Conservation (phyloP, 768 basidiomycete species). For the Myochromella boudieri region DNA sequence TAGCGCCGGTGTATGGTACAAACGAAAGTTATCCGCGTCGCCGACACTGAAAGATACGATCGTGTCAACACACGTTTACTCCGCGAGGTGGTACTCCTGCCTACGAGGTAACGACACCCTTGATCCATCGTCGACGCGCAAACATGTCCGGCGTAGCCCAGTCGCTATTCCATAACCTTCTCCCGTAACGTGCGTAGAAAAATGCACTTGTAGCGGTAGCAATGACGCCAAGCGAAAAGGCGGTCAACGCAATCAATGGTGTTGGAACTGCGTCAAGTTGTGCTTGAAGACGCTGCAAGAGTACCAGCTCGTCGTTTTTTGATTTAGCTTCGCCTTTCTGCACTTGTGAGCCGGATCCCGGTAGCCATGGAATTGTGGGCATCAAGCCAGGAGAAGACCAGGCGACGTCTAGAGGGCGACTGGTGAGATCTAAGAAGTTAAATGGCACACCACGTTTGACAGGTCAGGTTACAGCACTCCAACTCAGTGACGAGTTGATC, state of each 20-base stretch:
- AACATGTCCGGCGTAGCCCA: constrained; percentile 70
- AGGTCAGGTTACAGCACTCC: too few species aligned
- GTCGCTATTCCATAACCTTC: constrained; percentile 61
- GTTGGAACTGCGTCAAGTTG: constrained; percentile 27
- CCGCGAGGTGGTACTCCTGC: constrained; percentile 10
- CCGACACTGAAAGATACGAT: constrained; percentile 55
- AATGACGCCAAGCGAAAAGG: constrained; percentile 41
- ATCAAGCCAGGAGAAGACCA: too few species aligned
- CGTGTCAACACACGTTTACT: background rate
- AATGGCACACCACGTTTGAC: too few species aligned
- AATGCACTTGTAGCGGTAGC: constrained; percentile 30
- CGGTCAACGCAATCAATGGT: constrained; percentile 27
- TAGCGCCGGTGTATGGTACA: constrained; percentile 83
- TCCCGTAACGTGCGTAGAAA: constrained; percentile 52
- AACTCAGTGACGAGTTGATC: too few species aligned
- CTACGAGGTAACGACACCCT: constrained; percentile 80
- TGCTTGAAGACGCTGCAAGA: background rate
- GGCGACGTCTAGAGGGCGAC: too few species aligned
- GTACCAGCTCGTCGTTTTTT: background rate
- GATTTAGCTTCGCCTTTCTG: background rate
- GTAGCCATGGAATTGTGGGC: constrained; percentile 16
- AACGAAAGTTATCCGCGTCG: constrained; percentile 83
- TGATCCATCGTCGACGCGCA: constrained; percentile 62
- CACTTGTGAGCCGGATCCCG: constrained; percentile 4
- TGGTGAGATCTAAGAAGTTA: too few species aligned